These are phyloP conservation scores for Apiotrichum akiyoshidainum DNA, from an alignment of 1,284 basidiomycete species.

Conservation along the genomic window DNA sequence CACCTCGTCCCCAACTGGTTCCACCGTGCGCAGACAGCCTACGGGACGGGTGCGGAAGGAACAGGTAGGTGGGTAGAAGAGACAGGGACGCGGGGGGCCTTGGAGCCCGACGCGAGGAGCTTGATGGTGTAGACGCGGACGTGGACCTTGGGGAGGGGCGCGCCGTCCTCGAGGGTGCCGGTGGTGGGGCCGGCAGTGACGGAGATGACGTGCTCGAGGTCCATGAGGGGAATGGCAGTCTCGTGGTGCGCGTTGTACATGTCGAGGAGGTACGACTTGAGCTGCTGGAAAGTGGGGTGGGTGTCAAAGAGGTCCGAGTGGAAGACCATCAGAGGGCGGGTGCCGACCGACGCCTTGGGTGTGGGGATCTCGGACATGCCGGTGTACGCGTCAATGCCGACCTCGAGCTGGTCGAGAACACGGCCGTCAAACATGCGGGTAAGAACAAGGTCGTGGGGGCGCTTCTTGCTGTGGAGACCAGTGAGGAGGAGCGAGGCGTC, in stretches of 20 bases:
- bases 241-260: slow-evolving; percentile 83
- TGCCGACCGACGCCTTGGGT: slow-evolving; percentile 82
- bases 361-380: slow-evolving; percentile 81
- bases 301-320: slow-evolving; percentile 89
- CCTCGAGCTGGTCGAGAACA: slow-evolving; percentile 91
- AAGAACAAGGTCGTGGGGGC: slow-evolving; percentile 83
- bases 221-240: slow-evolving; percentile 76
- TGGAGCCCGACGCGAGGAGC: slow-evolving; percentile 67
- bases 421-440: slow-evolving; percentile 82
- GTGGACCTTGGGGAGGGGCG: slow-evolving; percentile 71
- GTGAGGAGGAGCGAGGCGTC: slow-evolving; percentile 89
- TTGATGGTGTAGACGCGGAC: slow-evolving; percentile 81
- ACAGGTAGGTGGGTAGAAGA: slow-evolving; percentile 16
- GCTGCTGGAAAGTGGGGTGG: slow-evolving; percentile 82
- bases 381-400: slow-evolving; percentile 77
- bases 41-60: slow-evolving; percentile 11
- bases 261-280: slow-evolving; percentile 87
- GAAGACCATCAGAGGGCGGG: slow-evolving; percentile 91
- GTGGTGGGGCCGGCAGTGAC: slow-evolving; percentile 66
- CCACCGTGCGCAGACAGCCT: slow-evolving; percentile 14
- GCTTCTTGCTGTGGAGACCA: slow-evolving; percentile 90
- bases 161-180: slow-evolving; percentile 42
- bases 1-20: slow-evolving; percentile 1
- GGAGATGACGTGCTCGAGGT: slow-evolving; percentile 88
- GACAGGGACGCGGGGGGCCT: slow-evolving; percentile 74